Percentiles rank a stretch among this genome's conserved stretches.
Conservation (phyloP, 805 yeast species). For the Cyberlindnera bimundalis region DNA sequence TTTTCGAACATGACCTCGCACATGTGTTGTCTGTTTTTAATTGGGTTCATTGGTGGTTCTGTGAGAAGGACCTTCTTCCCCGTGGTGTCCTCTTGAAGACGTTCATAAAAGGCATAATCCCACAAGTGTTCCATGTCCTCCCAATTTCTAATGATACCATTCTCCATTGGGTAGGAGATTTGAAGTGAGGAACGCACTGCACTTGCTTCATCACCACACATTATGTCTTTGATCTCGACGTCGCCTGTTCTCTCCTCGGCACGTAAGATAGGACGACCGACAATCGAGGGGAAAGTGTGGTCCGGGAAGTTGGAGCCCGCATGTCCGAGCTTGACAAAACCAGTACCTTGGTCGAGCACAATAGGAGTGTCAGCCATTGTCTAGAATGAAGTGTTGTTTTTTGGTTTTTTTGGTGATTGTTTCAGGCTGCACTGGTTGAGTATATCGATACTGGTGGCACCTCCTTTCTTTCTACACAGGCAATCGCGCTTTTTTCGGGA, state of each 20-base stretch:
- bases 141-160: slow-evolving; percentile 96
- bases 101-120: slow-evolving; percentile 95
- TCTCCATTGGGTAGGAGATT: slow-evolving; percentile 97
- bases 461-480: slow-evolving; percentile 5
- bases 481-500: not conserved
- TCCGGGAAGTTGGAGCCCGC: slow-evolving; percentile 98
- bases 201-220: slow-evolving; percentile 97
- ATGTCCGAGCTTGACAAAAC: slow-evolving; percentile 94
- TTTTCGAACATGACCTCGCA: slow-evolving; percentile 90
- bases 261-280: slow-evolving; percentile 93
- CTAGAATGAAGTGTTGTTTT: not conserved
- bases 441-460: slow-evolving; percentile 1
- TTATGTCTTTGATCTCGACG: slow-evolving; percentile 85
- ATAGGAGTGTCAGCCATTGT: slow-evolving; percentile 28
- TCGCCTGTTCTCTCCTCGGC: slow-evolving; percentile 87
- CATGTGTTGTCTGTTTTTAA: slow-evolving; percentile 86
- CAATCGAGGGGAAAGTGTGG: slow-evolving; percentile 93
- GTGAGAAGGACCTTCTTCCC: slow-evolving; percentile 85
- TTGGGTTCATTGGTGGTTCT: slow-evolving; percentile 97
- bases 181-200: slow-evolving; percentile 87
- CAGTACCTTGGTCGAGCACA: slow-evolving; percentile 98
- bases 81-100: slow-evolving; percentile 75
- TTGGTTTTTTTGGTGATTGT: not conserved
- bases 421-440: no score
- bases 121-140: slow-evolving; percentile 98